A percentile compares a stretch with the other conserved stretches of the same genome.
phyloP scores from a whole-genome alignment of 2,329 filamentous ascomycete genomes.

The Paecilomyces sp. region DNA sequence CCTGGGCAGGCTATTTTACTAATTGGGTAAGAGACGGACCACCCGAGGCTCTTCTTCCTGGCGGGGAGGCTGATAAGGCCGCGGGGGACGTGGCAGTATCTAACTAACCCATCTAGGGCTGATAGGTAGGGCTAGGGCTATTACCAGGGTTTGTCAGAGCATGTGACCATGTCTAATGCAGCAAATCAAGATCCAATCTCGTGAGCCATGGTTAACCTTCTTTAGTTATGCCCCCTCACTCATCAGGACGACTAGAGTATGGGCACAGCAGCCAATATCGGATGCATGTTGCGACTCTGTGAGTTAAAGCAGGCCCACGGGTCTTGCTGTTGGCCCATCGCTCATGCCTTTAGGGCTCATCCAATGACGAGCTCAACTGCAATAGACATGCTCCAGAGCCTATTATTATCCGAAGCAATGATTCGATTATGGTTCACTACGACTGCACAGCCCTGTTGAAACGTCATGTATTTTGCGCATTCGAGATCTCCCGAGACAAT shows the following conservation, averaged over 20 bases:
- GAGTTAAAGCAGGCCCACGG: background rate
- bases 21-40: background rate
- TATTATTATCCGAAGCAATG: background rate
- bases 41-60: background rate
- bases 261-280: too few relatives aligned
- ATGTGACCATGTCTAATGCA: slow-evolving; percentile 2
- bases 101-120: background rate
- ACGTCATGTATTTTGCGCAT: background rate
- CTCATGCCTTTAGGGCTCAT: background rate
- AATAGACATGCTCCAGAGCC: background rate
- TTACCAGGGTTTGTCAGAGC: background rate
- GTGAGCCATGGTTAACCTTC: background rate
- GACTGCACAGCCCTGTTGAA: background rate
- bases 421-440: background rate
- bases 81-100: background rate
- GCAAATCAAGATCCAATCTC: background rate
- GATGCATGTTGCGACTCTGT: background rate
- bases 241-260: background rate
- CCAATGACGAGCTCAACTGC: background rate
- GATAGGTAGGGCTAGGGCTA: slow-evolving; percentile 6
- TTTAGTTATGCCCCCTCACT: background rate
- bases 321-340: background rate
- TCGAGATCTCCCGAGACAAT: background rate
- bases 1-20: background rate
- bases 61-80: background rate